phyloP scores from a whole-genome alignment of 2,329 filamentous ascomycete genomes.

The Dactylellina parvicollis region DNA sequence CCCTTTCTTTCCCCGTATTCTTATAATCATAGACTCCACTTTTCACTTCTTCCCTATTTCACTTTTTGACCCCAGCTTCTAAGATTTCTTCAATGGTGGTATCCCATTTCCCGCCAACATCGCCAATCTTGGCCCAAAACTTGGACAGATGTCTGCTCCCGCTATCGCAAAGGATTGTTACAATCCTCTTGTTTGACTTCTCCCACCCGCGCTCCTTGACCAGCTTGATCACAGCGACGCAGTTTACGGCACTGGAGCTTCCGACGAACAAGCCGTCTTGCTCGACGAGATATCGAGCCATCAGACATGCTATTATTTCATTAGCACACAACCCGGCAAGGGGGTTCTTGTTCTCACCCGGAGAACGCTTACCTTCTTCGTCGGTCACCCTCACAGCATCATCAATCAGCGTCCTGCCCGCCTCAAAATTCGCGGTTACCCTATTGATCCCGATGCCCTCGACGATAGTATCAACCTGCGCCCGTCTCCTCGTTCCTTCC shows the following conservation, averaged over 20 bases:
- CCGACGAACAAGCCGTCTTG: slow-evolving; percentile 94
- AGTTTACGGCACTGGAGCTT: slow-evolving; percentile 96
- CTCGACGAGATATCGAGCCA: slow-evolving; percentile 97
- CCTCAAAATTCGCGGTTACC: slow-evolving; percentile 91
- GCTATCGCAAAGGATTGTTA: slow-evolving; percentile 87
- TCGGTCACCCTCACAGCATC: slow-evolving; percentile 90
- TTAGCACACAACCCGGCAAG: slow-evolving; percentile 14
- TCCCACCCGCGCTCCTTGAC: slow-evolving; percentile 71
- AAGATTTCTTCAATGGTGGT: slow-evolving; percentile 69
- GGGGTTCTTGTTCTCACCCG: too few species aligned
- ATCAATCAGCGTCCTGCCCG: slow-evolving; percentile 83
- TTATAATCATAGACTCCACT: neutral
- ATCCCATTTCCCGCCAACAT: slow-evolving; percentile 68
- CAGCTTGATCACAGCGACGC: slow-evolving; percentile 77
- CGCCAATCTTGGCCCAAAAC: slow-evolving; percentile 80
- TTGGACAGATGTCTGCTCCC: slow-evolving; percentile 84
- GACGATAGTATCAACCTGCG: slow-evolving; percentile 94
- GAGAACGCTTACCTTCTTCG: slow-evolving; percentile 74
- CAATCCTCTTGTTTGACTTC: slow-evolving; percentile 71
- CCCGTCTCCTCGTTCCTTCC: slow-evolving; percentile 86
- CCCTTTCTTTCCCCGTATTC: slow-evolving; percentile 5
- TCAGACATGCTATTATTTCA: slow-evolving; percentile 61
- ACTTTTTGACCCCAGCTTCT: slow-evolving; percentile 38
- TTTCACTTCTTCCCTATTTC: neutral
- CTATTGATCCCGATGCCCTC: slow-evolving; percentile 96